Conservation (phyloP, 768 basidiomycete species). For the Termitomyces sp. region DNA sequence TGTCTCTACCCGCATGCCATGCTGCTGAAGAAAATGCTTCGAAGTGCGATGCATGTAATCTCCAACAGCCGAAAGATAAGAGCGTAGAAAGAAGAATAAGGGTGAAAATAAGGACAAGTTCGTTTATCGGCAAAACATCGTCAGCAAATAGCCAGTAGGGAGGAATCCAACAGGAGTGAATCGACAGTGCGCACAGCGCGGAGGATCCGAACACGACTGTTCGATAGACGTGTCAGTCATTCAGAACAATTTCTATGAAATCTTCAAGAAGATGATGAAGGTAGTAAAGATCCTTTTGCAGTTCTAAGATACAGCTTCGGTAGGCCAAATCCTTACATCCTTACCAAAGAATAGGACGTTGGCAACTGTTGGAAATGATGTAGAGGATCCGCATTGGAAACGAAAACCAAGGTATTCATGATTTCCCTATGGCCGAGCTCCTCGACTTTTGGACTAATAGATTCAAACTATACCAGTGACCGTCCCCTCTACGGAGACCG, state of each 20-base stretch:
- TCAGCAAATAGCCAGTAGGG: background rate
- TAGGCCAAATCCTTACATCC: too few relatives aligned
- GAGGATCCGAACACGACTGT: background rate
- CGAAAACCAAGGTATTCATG: too few relatives aligned
- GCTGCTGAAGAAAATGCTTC: background rate
- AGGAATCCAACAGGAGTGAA: too few relatives aligned
- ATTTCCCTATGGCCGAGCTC: background rate
- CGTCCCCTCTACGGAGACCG: too few relatives aligned
- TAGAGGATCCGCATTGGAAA: too few relatives aligned
- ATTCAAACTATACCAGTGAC: too few relatives aligned
- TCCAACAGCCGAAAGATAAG: background rate
- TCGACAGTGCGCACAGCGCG: too few relatives aligned
- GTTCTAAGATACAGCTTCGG: background rate
- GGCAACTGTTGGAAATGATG: too few relatives aligned
- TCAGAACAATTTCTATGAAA: too few relatives aligned
- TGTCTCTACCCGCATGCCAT: background rate
- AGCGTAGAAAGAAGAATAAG: background rate
- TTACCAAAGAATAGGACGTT: too few relatives aligned
- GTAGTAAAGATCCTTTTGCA: background rate
- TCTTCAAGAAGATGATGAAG: background rate
- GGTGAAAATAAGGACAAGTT: background rate
- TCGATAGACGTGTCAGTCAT: background rate
- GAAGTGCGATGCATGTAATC: background rate
- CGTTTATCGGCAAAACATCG: background rate
- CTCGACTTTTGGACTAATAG: background rate